Conservation (phyloP, 2,329 filamentous ascomycete species). For the Bipolaris oryzae region DNA sequence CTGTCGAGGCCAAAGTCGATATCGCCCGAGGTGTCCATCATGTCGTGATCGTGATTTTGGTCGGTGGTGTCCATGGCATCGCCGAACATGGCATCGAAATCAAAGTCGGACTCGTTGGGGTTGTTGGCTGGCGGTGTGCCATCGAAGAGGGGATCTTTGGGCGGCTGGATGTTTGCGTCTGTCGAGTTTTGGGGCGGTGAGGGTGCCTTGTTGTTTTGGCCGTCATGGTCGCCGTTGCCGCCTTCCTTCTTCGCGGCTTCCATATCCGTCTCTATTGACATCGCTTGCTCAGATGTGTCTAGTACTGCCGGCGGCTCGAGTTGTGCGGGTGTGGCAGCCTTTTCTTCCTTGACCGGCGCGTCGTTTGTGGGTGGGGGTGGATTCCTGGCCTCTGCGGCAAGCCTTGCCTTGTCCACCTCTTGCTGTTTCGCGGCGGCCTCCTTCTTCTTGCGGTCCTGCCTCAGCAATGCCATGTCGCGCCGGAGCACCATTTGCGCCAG, state of each 20-base stretch:
- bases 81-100: slow-evolving; percentile 47
- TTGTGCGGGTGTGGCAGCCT: slow-evolving; percentile 17
- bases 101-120: slow-evolving; percentile 46
- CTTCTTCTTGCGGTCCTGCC: slow-evolving; percentile 44
- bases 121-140: slow-evolving; percentile 37
- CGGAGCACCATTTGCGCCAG: slow-evolving; percentile 44
- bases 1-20: slow-evolving; percentile 45
- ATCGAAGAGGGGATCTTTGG: slow-evolving; percentile 41
- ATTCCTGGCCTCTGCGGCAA: slow-evolving; percentile 37
- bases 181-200: slow-evolving; percentile 16
- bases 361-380: slow-evolving; percentile 13
- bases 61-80: slow-evolving; percentile 36
- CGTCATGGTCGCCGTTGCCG: neutral
- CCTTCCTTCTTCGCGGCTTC: slow-evolving; percentile 19
- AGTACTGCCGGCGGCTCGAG: slow-evolving; percentile 12
- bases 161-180: slow-evolving; percentile 21
- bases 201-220: slow-evolving; percentile 13
- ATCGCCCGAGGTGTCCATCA: slow-evolving; percentile 37
- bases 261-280: slow-evolving; percentile 17
- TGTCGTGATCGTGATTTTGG: slow-evolving; percentile 26
- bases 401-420: slow-evolving; percentile 40
- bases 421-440: slow-evolving; percentile 43
- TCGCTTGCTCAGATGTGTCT: slow-evolving; percentile 13
- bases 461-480: slow-evolving; percentile 46
- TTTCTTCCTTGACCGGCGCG: slow-evolving; percentile 22